Base-by-base conservation (phyloP, 225 moss, liverwort and hornwort species). In the Sphagnum contortum region DNA sequence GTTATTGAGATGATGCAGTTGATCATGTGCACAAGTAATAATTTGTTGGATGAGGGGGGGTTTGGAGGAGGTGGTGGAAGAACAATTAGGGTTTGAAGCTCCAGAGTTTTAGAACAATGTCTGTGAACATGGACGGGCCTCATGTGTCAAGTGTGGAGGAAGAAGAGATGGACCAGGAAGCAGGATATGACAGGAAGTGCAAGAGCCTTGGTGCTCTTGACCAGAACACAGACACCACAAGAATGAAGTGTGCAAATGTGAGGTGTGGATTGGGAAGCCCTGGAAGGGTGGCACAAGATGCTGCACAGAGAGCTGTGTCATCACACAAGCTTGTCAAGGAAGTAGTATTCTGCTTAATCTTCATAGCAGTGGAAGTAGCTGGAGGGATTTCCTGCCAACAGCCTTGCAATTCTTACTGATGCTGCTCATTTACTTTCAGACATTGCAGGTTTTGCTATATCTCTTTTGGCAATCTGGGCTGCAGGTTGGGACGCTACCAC, bases 391-490 rank as follows among this genome's bases (percentile, higher is more conserved):
- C 29, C 1, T 53, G 96, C 96, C 9, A 92, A 92, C 49, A 92
- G 92, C 79, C 74, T 98, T 47, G 92, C 96, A 2, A 87, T 98
- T 45, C 80, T 98, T 4, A 98, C 96, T 0, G 96, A 98, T 63
- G 96, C 96, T 0, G 92, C 92, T 59, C 92, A 98, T 68, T 72
- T 98, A 67, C 83, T 93, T 44, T 93, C 96, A 3, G 96, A 98
- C 61, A 92, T 98, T 14, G 92, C 96, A 8, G 88, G 96, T 51
- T 98, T 98, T 45, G 96, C 90, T 0, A 83, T 98, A 2, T 98
- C 96, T 5, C 77, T 98, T 57, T 98, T 98, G 48, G 96, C 92
- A 46, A 87, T 98, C 50, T 98, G 96, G 96, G 92, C 92, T 12
- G 86, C 86, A 44, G 90, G 95, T 5, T 96, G 92, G 95, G 95